Evolutionary conservation across 805 yeast species (phyloP).

Genomic region (Candida pseudoglaebosa): DNA sequence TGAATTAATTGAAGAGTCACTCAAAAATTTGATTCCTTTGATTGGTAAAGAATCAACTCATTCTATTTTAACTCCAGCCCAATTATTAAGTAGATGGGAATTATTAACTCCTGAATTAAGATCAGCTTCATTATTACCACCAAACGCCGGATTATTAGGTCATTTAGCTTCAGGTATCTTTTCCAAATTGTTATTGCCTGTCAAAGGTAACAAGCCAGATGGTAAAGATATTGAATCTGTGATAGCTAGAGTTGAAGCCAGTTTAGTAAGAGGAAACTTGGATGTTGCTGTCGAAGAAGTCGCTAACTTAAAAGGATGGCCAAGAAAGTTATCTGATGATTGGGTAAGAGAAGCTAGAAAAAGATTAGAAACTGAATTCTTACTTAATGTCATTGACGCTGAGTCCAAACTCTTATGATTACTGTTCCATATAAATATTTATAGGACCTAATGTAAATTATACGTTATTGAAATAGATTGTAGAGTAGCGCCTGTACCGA

Average conservation of each 20-base stretch:
- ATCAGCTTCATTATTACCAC: conserved; percentile 84
- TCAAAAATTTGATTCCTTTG: conserved; percentile 32
- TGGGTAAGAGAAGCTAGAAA: conserved; percentile 90
- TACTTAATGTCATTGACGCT: conserved; percentile 63
- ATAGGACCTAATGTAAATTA: neutral
- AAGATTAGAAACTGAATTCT: conserved; percentile 82
- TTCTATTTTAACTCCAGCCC: conserved; percentile 71
- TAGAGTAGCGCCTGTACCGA: too few species aligned
- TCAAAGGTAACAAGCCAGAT: conserved; percentile 65
- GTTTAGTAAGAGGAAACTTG: conserved; percentile 70
- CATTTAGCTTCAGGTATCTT: conserved; percentile 78
- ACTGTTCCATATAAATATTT: neutral
- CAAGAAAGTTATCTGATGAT: conserved; percentile 82
- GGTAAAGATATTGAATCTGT: conserved; percentile 88
- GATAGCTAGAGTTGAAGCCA: conserved; percentile 77
- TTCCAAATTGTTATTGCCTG: conserved; percentile 70
- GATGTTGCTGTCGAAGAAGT: conserved; percentile 92
- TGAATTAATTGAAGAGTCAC: conserved; percentile 31
- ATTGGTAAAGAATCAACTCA: conserved; percentile 35
- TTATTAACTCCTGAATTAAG: conserved; percentile 80
- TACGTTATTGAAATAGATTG: neutral
- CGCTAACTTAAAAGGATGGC: conserved; percentile 87
- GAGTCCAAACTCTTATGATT: conserved; percentile 40
- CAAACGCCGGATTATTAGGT: conserved; percentile 93
- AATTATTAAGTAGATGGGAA: conserved; percentile 76